Percentiles rank a stretch among this genome's conserved stretches.
Conservation (phyloP, 129 eudicot species). For the Dittrichia graveolens region DNA sequence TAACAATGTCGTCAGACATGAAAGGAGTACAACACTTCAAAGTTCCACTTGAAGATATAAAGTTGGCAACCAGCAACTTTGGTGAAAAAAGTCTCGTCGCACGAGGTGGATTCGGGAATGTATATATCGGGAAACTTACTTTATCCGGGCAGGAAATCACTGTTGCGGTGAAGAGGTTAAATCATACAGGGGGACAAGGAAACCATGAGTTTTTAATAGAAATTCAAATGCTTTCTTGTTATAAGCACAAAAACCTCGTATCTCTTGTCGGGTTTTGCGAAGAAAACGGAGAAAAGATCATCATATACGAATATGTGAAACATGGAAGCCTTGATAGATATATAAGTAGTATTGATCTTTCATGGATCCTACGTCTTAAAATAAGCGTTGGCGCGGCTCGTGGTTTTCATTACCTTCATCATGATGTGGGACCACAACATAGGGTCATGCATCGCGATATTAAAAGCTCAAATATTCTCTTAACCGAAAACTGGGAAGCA, state of each 20-base stretch:
- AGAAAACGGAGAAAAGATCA: background rate
- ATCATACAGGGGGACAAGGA: background rate
- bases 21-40: background rate
- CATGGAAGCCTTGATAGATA: conserved; percentile 12
- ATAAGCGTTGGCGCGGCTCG: background rate
- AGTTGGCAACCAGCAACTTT: conserved; percentile 15
- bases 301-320: background rate
- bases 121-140: background rate
- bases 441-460: conserved; percentile 1
- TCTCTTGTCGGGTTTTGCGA: conserved; percentile 4
- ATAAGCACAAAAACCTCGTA: background rate
- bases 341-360: background rate
- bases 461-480: background rate
- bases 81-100: background rate
- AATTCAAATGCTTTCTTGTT: conserved; percentile 2
- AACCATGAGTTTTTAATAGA: background rate
- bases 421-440: conserved; percentile 5
- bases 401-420: conserved; percentile 6
- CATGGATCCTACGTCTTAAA: background rate
- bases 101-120: conserved; percentile 5
- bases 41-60: conserved; percentile 16
- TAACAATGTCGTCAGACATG: background rate
- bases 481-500: background rate
- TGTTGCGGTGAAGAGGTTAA: conserved; percentile 6
- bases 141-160: background rate